These are phyloP conservation scores for Pythium oligandrum DNA, from an alignment of 352 stramenopile genomes.

Conservation along the genomic window DNA sequence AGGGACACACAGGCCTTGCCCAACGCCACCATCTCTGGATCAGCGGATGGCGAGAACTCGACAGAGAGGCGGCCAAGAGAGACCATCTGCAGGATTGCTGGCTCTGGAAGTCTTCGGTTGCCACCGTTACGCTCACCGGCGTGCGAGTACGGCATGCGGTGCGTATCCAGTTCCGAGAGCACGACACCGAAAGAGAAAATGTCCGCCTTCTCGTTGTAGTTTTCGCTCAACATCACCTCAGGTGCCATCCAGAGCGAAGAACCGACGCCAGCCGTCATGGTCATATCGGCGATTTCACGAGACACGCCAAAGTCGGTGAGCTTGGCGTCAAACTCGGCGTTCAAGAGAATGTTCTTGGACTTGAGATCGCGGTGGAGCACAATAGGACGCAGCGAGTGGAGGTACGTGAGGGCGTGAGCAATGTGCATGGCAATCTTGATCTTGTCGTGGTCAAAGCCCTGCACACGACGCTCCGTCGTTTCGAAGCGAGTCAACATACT, in stretches of 20 bases:
- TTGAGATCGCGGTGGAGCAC: conserved; percentile 41
- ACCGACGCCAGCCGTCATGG: conserved; percentile 33
- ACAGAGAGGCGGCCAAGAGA: conserved; percentile 25
- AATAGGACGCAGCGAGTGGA: conserved; percentile 3
- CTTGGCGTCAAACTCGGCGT: conserved; percentile 22
- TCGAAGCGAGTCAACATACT: conserved; percentile 22
- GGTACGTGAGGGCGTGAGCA: conserved; percentile 2
- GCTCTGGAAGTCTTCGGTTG: background rate
- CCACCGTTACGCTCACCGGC: conserved; percentile 5
- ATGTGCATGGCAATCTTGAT: conserved; percentile 12
- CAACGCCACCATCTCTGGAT: conserved; percentile 17
- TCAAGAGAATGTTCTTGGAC: conserved; percentile 35
- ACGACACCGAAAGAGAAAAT: conserved; percentile 26
- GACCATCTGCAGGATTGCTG: conserved; percentile 23
- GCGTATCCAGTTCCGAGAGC: conserved; percentile 24
- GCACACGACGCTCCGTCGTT: background rate
- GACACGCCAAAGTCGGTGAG: conserved; percentile 41
- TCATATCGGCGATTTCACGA: conserved; percentile 18
- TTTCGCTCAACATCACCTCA: conserved; percentile 31
- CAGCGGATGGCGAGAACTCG: conserved; percentile 20
- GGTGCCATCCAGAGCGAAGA: conserved; percentile 35
- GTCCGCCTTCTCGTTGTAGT: conserved; percentile 22
- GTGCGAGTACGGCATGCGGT: conserved; percentile 24
- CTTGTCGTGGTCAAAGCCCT: conserved; percentile 26
- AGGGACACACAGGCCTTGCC: conserved; percentile 21